Evolutionary conservation across 371 early-diverging fungal genomes (phyloP), one percentile per base, ranked within the genome.

Genomic region (Choanephora cucurbitarum): DNA sequence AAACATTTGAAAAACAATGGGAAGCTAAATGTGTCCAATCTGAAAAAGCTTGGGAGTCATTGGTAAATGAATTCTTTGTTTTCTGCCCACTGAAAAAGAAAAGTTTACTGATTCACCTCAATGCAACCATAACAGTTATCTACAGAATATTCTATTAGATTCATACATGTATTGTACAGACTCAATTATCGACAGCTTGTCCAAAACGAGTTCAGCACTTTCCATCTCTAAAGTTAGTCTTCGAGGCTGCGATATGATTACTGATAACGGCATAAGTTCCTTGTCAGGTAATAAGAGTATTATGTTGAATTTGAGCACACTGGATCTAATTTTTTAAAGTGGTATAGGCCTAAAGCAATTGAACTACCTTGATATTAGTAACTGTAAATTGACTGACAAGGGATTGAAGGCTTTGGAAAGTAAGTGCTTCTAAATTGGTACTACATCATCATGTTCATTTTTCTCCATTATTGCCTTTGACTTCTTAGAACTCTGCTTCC

Each of bases 361-460:
- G 42, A 66, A 62, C 22, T 67, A 73, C 41, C 31, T 77, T 45
- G 77, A 77, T 57, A 21, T 65, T 4, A 73, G 61, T 40, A 69
- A 77, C 33, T 77, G 77, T 50, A 77, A 77, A 46, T 34, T 71
- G 5, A 73, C 77, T 5, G 73, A 77, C 50, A 73, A 71, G 49
- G 67, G 73, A 10, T 46, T 71, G 14, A 42, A 50, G 32, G 59
- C 64, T 1, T 24, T 77, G n/a, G 57, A 63, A 24, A 62, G 77
- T 73, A 70, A 43, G 37, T 14, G 0, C 19, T n/a, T n/a, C n/a
- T n/a, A n/a, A n/a, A n/a, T n/a, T n/a, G n/a, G n/a, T n/a, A n/a
- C n/a, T n/a, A n/a, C n/a, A n/a, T n/a, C n/a, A n/a, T n/a, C n/a
- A n/a, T n/a, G 10, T 8, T 44, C n/a, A 13, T 8, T 17, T 44